These are phyloP conservation scores for Cutaneotrichosporon cavernicola DNA, from an alignment of 1,284 basidiomycete genomes.

Conservation along the genomic window DNA sequence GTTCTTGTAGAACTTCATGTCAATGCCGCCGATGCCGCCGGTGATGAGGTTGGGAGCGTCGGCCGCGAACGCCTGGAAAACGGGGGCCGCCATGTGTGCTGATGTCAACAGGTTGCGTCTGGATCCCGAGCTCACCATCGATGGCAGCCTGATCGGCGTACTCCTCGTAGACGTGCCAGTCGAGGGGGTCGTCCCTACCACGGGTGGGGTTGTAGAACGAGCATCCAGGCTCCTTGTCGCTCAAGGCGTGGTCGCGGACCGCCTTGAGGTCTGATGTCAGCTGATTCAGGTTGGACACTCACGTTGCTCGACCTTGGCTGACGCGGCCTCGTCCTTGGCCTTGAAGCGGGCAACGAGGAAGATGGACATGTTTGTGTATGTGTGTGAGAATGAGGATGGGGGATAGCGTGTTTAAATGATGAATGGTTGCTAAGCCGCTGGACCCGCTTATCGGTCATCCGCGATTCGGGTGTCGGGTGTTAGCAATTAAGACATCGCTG, in stretches of 20 bases:
- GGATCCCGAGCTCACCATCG: slow-evolving; percentile 10
- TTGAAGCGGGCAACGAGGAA: slow-evolving; percentile 16
- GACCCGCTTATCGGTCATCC: not conserved
- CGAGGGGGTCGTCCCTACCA: slow-evolving; percentile 17
- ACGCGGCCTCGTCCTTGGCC: slow-evolving; percentile 12
- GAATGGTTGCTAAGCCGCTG: too few relatives aligned
- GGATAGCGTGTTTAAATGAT: not conserved
- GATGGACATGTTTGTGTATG: slow-evolving; percentile 12
- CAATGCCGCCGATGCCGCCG: slow-evolving; percentile 15
- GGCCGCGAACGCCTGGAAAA: slow-evolving; percentile 15
- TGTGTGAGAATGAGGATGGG: not conserved
- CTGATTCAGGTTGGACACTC: not conserved
- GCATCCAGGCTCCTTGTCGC: slow-evolving; percentile 21
- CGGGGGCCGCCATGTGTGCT: slow-evolving; percentile 19
- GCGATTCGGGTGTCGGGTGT: not conserved
- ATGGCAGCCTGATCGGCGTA: slow-evolving; percentile 19
- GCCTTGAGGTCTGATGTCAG: slow-evolving; percentile 17
- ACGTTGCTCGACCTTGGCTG: slow-evolving; percentile 19
- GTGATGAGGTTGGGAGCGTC: slow-evolving; percentile 10
- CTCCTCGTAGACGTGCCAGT: slow-evolving; percentile 23
- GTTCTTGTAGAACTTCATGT: slow-evolving; percentile 13
- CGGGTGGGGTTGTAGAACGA: slow-evolving; percentile 14
- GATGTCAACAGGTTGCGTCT: not conserved
- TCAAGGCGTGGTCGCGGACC: slow-evolving; percentile 15
- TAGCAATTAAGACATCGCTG: not conserved